Percentiles rank a stretch among this genome's conserved stretches.
These are phyloP conservation scores for Flagelloscypha sp. DNA, from an alignment of 768 basidiomycete genomes.

Conservation along the genomic window DNA sequence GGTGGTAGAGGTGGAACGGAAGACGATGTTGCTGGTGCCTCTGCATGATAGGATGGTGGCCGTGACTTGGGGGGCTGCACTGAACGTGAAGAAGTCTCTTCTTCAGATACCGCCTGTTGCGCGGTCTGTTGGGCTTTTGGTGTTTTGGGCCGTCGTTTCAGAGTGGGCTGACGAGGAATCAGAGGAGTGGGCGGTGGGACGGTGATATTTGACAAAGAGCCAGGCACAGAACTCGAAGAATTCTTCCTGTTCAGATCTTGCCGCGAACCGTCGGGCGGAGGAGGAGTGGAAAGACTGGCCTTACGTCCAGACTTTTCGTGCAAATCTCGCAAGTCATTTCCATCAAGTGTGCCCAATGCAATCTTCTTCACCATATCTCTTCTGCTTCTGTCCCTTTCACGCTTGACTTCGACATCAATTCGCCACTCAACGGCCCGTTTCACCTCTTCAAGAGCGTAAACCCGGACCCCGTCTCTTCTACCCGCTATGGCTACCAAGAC, in stretches of 20 bases:
- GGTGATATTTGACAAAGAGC: constrained; percentile 21
- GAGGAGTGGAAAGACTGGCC: constrained; percentile 41
- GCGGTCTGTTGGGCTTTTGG: constrained; percentile 21
- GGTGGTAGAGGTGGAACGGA: constrained; percentile 28
- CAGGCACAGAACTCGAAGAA: constrained; percentile 20
- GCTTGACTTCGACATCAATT: constrained; percentile 67
- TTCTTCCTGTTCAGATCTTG: too few relatives aligned
- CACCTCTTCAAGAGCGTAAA: constrained; percentile 82
- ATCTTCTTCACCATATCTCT: constrained; percentile 58
- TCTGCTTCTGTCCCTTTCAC: constrained; percentile 66
- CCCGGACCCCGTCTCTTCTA: constrained; percentile 76
- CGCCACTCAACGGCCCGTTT: constrained; percentile 85
- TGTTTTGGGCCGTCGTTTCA: constrained; percentile 17
- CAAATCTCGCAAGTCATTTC: constrained; percentile 29
- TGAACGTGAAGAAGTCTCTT: too few relatives aligned
- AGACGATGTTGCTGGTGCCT: constrained; percentile 22
- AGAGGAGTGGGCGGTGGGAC: constrained; percentile 18
- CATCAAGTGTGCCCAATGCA: constrained; percentile 25
- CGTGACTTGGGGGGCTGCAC: too few relatives aligned
- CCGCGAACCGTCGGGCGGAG: constrained; percentile 24
- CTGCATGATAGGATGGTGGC: constrained; percentile 60
- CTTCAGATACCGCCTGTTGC: too few relatives aligned
- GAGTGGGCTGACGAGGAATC: constrained; percentile 36
- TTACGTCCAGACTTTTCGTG: constrained; percentile 42
- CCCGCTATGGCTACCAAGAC: constrained; percentile 89